Base-by-base conservation (phyloP, 352 stramenopile species). In the Phytopythium delawarense region DNA sequence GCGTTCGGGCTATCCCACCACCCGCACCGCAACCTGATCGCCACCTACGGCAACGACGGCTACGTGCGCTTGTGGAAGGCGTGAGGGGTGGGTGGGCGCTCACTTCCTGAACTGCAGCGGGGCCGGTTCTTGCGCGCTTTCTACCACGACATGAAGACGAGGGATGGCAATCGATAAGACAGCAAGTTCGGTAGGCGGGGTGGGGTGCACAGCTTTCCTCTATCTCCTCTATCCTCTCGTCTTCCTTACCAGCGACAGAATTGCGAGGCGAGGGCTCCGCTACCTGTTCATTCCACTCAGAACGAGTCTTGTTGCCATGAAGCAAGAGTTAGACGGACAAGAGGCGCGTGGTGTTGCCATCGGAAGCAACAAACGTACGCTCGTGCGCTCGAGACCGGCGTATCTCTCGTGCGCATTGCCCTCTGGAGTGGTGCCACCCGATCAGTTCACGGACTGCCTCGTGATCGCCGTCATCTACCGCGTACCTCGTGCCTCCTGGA, bases 21-120 rank as follows among this genome's bases (percentile, higher is more conserved):
- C 54, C 91, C 91, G 5, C 81, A 96, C 60, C 79, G 88, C 53
- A 97, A 97, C 64, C 62, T 97, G 30, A 51, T 97, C 37, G 91
- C 89, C 39, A 97, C 91, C 2, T 97, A 93, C 62, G 84, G 84
- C 23, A 93, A 74, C 32, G 91, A 97, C 46, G 76, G 84, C 69
- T 93, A 93, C 53, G 74, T 95, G 20, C 72, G 86, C 51, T 56
- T 95, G 53, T 95, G 86, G 86, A 91, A 91, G 64, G 82, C 81
- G 30, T 94, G 61, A 87, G 9, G 23, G 15, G n/a, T n/a, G n/a
- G 37, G 40, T 23, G 13, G 21, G 1, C 11, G 13, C 18, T 61
- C 55, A 86, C 58, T 86, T 86, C 46, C 70, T 76, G 62, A 81
- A 78, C 49, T 76, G 57, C 28, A 86, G 32, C 1, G 74, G 74